These are phyloP conservation scores for Aristolochia contorta DNA, from an alignment of 164 flowering plant species.

Conservation along the genomic window DNA sequence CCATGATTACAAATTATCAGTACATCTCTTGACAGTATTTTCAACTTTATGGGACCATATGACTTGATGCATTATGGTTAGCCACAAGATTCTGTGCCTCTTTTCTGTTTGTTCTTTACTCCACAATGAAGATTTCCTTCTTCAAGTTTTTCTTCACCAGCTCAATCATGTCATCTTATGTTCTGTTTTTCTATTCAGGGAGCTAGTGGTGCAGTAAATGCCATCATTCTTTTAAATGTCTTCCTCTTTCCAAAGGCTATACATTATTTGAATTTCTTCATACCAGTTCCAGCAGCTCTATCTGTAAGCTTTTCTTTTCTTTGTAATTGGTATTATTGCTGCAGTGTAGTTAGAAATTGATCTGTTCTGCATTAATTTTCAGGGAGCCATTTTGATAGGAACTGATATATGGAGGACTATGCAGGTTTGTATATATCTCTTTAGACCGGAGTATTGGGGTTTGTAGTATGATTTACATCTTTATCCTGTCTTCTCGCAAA, in stretches of 20 bases:
- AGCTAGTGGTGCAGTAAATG: conserved; percentile 94
- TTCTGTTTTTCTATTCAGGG: conserved; percentile 36
- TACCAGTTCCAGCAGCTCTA: conserved; percentile 83
- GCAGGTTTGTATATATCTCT: conserved; percentile 36
- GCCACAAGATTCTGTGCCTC: background rate
- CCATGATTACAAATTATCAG: too few relatives aligned
- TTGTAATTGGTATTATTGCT: background rate
- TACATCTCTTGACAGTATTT: background rate
- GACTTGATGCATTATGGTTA: background rate
- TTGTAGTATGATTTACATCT: background rate
- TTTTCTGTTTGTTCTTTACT: background rate
- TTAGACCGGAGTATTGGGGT: background rate
- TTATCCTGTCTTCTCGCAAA: background rate
- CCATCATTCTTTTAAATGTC: conserved; percentile 75
- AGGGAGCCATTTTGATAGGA: conserved; percentile 81
- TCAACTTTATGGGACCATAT: too few relatives aligned
- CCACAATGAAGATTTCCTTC: background rate
- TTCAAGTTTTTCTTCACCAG: background rate
- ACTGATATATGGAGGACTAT: conserved; percentile 50
- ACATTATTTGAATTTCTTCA: conserved; percentile 42
- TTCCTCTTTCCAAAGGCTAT: conserved; percentile 67
- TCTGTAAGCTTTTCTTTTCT: conserved; percentile 40
- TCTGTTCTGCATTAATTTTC: conserved; percentile 7
- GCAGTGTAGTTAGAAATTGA: background rate
- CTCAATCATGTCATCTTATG: background rate